Percentiles rank a stretch among this genome's conserved stretches.
phyloP scores from a whole-genome alignment of 1,284 basidiomycete species.

The Irpex lacteus region DNA sequence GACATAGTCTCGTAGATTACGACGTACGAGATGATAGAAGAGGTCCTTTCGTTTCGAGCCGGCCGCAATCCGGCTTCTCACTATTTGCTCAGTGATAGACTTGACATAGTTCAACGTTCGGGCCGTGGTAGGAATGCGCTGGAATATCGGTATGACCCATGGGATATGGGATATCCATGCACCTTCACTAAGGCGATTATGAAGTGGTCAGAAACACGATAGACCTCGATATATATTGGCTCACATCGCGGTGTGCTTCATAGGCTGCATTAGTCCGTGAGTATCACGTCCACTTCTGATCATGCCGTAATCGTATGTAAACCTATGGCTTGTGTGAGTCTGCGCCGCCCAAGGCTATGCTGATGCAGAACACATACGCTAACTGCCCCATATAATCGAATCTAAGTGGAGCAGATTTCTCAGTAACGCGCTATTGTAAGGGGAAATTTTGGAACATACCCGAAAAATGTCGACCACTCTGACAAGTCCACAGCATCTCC shows the following conservation, averaged over 20 bases:
- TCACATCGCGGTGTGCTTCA: slow-evolving; percentile 7
- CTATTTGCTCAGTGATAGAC: slow-evolving; percentile 6
- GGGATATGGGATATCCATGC: slow-evolving; percentile 16
- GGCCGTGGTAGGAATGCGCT: slow-evolving; percentile 5
- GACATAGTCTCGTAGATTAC: neutral
- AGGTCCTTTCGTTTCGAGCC: slow-evolving; percentile 10
- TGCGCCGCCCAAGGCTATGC: neutral
- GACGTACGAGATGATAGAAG: slow-evolving; percentile 10
- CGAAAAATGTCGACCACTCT: slow-evolving; percentile 19
- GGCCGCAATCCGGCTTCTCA: slow-evolving; percentile 1
- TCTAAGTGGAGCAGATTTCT: neutral
- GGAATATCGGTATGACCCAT: slow-evolving; percentile 11
- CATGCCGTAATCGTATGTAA: slow-evolving; percentile 15
- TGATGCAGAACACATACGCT: slow-evolving; percentile 13
- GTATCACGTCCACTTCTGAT: slow-evolving; percentile 12
- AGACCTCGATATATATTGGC: neutral
- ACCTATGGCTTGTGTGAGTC: slow-evolving; percentile 3
- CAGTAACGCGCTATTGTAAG: neutral
- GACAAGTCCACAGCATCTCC: slow-evolving; percentile 14
- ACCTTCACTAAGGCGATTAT: slow-evolving; percentile 3
- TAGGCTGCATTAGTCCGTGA: slow-evolving; percentile 5
- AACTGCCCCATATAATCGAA: slow-evolving; percentile 23
- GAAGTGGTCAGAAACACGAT: neutral
- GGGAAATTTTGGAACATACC: slow-evolving; percentile 4
- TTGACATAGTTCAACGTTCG: slow-evolving; percentile 10